These are phyloP conservation scores for Coniophora puteana DNA, from an alignment of 1,284 basidiomycete species.

Conservation along the genomic window DNA sequence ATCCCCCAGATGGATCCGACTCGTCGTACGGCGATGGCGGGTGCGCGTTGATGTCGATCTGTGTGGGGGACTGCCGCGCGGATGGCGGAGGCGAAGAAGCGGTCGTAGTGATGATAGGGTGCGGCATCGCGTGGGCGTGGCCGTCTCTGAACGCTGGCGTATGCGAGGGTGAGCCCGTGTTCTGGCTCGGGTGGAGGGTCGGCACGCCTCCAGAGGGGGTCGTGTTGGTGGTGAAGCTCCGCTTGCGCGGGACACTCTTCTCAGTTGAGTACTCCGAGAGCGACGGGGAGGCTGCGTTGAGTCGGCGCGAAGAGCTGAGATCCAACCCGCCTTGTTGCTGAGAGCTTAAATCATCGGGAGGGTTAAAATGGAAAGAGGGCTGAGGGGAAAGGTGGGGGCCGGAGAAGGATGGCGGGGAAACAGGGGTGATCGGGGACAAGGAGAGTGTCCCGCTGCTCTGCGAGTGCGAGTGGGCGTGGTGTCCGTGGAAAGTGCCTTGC, in stretches of 20 bases:
- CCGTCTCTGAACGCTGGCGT: constrained; percentile 7
- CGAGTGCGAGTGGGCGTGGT: constrained; percentile 16
- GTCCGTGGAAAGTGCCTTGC: constrained; percentile 14
- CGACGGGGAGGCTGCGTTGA: constrained; percentile 33
- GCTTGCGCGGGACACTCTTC: constrained; percentile 54
- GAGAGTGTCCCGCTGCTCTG: constrained; percentile 10
- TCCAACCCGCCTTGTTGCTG: too few species aligned
- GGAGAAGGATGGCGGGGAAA: constrained; percentile 21
- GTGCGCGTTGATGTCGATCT: constrained; percentile 18
- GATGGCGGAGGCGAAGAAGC: constrained; percentile 25
- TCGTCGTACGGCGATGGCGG: constrained; percentile 25
- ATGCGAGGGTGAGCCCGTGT: constrained; percentile 23
- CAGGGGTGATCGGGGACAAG: constrained; percentile 26
- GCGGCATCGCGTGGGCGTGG: constrained; percentile 12
- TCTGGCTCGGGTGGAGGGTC: constrained; percentile 16
- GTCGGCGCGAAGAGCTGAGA: too few species aligned
- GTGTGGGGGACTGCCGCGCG: constrained; percentile 9
- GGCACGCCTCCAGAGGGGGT: constrained; percentile 23
- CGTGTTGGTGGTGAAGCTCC: constrained; percentile 55
- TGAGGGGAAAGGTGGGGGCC: constrained; percentile 16
- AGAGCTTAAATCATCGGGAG: too few species aligned
- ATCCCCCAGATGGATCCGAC: constrained; percentile 13
- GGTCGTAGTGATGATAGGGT: constrained; percentile 26
- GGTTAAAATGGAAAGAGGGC: constrained; percentile 20
- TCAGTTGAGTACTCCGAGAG: constrained; percentile 27